Conservation (phyloP, 441 rosid genomes). For the Erysimum cheiri region DNA sequence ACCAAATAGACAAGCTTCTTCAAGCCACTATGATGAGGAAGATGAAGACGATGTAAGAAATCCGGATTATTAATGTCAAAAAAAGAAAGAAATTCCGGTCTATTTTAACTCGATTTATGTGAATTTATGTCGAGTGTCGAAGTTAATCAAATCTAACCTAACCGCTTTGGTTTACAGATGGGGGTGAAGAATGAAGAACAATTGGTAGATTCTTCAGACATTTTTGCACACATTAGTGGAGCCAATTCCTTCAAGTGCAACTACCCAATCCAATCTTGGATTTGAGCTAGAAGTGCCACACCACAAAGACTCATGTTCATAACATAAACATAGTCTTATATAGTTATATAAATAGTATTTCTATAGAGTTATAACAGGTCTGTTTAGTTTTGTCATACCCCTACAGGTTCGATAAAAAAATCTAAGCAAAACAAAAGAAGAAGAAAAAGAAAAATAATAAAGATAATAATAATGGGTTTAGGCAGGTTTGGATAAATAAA, state of each 20-base stretch:
- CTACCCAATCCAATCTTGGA: conserved; percentile 79
- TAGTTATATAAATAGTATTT: conserved; percentile 18
- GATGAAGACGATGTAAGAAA: conserved; percentile 61
- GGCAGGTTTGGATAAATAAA: conserved; percentile 34
- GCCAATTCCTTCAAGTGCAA: conserved; percentile 91
- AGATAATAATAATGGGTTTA: conserved; percentile 23
- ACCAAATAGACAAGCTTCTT: conserved; percentile 49
- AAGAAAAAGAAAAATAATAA: neutral
- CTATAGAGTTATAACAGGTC: conserved; percentile 31
- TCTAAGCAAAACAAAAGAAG: neutral
- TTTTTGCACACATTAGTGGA: conserved; percentile 86
- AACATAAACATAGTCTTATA: conserved; percentile 31
- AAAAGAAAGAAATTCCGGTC: conserved; percentile 5
- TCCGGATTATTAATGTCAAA: no score
- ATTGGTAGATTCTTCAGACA: conserved; percentile 78
- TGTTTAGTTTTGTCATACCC: conserved; percentile 2
- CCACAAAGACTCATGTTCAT: conserved; percentile 28
- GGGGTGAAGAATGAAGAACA: conserved; percentile 74
- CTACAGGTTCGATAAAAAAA: neutral
- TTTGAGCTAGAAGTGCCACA: conserved; percentile 43
- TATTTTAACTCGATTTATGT: neutral
- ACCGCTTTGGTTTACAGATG: conserved; percentile 48
- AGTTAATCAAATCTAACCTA: conserved; percentile 1
- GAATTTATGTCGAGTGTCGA: neutral
- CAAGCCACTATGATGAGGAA: conserved; percentile 64